Conservation (phyloP, 1,139 yeast genomes). For the Pichia sp. region DNA sequence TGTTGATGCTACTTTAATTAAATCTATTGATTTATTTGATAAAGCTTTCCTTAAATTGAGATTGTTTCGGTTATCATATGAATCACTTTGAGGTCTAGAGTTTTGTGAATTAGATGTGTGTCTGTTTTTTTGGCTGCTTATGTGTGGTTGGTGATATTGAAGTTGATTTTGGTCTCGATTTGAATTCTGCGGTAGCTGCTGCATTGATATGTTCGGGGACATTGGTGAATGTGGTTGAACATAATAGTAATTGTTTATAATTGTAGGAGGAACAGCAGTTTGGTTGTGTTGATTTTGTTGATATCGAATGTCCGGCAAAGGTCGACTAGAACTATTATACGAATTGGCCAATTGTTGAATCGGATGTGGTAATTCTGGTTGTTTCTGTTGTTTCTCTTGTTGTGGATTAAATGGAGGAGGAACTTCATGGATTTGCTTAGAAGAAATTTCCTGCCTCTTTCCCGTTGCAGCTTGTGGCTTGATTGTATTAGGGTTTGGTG, state of each 20-base stretch:
- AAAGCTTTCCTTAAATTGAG: too few species aligned
- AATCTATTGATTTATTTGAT: background rate
- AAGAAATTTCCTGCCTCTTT: background rate
- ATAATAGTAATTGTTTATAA: slow-evolving; percentile 27
- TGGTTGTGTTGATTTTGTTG: background rate
- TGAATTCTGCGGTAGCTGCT: background rate
- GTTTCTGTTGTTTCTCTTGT: background rate
- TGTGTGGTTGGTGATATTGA: background rate
- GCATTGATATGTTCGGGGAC: background rate
- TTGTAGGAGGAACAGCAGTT: slow-evolving; percentile 17
- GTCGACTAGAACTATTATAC: slow-evolving; percentile 1
- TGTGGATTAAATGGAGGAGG: background rate
- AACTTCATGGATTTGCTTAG: background rate
- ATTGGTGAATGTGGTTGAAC: slow-evolving; percentile 13
- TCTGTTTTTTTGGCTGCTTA: background rate
- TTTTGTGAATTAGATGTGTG: background rate
- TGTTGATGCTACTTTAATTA: background rate
- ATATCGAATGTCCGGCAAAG: slow-evolving; percentile 4
- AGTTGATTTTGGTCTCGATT: background rate
- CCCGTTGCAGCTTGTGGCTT: slow-evolving; percentile 28
- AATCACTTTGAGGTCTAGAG: background rate
- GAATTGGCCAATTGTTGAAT: slow-evolving; percentile 3
- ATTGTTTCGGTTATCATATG: background rate
- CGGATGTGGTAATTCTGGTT: background rate
- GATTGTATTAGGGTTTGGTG: slow-evolving; percentile 24